Percentiles rank a stretch among this genome's conserved stretches.
These are phyloP conservation scores for Cornus florida DNA, from an alignment of 148 eudicot genomes.

Conservation along the genomic window DNA sequence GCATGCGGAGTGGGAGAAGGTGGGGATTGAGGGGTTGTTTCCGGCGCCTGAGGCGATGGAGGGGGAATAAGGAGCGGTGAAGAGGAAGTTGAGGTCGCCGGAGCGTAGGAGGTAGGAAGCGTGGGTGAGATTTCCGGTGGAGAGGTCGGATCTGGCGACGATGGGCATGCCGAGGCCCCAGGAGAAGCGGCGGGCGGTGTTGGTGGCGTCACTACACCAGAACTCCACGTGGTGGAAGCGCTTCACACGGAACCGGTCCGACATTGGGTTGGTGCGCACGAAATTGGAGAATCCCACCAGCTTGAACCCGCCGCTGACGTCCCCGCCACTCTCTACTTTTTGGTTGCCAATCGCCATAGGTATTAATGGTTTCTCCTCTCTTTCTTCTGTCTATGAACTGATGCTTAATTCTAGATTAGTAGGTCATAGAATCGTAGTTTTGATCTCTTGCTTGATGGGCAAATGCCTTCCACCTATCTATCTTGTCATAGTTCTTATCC, in stretches of 20 bases:
- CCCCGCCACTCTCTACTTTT: background rate
- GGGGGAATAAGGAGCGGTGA: slow-evolving; percentile 86
- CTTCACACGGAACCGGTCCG: slow-evolving; percentile 56
- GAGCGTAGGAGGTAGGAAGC: slow-evolving; percentile 80
- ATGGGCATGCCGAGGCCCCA: slow-evolving; percentile 78
- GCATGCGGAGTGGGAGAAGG: slow-evolving; percentile 35
- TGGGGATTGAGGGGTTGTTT: slow-evolving; percentile 49
- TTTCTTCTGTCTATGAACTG: no score
- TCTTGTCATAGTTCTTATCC: no score
- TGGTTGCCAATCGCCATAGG: background rate
- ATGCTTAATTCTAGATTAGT: no score
- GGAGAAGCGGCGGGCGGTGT: slow-evolving; percentile 55
- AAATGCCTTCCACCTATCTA: no score
- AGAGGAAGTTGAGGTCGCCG: slow-evolving; percentile 59
- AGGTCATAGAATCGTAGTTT: no score
- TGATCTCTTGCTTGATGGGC: no score
- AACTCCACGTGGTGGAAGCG: slow-evolving; percentile 77
- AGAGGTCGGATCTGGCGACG: slow-evolving; percentile 70
- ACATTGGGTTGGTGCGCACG: slow-evolving; percentile 49
- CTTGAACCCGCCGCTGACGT: slow-evolving; percentile 27
- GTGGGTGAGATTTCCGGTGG: slow-evolving; percentile 67
- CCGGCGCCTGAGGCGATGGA: slow-evolving; percentile 28
- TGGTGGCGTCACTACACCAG: slow-evolving; percentile 74
- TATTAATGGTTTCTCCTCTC: no score
- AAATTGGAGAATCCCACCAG: slow-evolving; percentile 52